Evolutionary conservation across 805 yeast species (phyloP).

Genomic region (Candida germanica): DNA sequence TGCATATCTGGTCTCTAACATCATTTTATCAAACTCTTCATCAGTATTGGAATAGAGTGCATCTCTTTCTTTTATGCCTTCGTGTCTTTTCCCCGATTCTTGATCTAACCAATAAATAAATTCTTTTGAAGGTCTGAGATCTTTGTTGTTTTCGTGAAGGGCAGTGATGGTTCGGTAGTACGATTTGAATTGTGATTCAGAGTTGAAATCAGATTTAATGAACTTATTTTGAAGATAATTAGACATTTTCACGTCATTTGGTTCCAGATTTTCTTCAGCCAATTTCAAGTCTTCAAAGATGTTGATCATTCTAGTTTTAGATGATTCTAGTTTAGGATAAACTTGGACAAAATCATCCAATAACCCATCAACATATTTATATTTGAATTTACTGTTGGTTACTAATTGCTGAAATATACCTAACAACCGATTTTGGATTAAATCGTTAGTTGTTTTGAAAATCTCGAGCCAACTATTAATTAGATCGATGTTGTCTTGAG

Average conservation of each 20-base stretch:
- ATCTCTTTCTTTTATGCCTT: slow-evolving; percentile 23
- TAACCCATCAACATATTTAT: slow-evolving; percentile 24
- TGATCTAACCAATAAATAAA: slow-evolving; percentile 65
- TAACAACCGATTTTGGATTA: slow-evolving; percentile 45
- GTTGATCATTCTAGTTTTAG: slow-evolving; percentile 40
- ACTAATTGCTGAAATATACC: slow-evolving; percentile 51
- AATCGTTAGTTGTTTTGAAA: slow-evolving; percentile 16
- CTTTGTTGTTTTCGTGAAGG: slow-evolving; percentile 28
- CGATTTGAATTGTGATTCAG: slow-evolving; percentile 39
- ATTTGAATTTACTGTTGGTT: slow-evolving; percentile 32
- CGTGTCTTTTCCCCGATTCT: slow-evolving; percentile 29
- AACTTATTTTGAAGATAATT: slow-evolving; percentile 34
- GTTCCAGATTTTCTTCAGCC: slow-evolving; percentile 23
- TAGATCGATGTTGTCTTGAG: slow-evolving; percentile 18
- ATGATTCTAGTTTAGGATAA: slow-evolving; percentile 27
- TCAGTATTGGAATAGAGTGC: slow-evolving; percentile 30
- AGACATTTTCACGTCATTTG: slow-evolving; percentile 21
- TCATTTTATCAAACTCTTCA: slow-evolving; percentile 32
- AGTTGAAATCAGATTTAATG: slow-evolving; percentile 11
- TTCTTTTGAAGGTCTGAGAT: slow-evolving; percentile 28
- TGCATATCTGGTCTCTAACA: slow-evolving; percentile 51
- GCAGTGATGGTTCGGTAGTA: slow-evolving; percentile 36
- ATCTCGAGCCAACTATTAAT: slow-evolving; percentile 7
- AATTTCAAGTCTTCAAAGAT: slow-evolving; percentile 45
- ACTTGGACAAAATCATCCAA: slow-evolving; percentile 21